phyloP scores from a whole-genome alignment of 1,284 basidiomycete species.

The Trichosporon sp. region DNA sequence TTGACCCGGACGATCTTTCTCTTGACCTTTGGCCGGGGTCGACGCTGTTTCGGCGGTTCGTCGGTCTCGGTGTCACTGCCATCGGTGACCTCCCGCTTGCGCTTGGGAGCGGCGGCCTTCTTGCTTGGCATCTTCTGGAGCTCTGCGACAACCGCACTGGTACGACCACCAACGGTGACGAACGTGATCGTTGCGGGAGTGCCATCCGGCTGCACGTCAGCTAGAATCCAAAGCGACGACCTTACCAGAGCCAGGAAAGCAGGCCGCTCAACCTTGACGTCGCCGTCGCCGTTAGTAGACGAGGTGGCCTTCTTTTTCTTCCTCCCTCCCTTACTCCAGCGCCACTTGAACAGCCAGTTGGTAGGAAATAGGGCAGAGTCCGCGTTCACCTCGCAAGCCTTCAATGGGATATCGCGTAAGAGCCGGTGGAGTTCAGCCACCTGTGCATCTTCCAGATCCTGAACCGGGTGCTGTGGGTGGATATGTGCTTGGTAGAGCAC shows the following conservation, averaged over 20 bases:
- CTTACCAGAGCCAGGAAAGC: slow-evolving; percentile 62
- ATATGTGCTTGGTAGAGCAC: slow-evolving; percentile 75
- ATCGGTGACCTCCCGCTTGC: slow-evolving; percentile 25
- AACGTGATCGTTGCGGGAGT: slow-evolving; percentile 72
- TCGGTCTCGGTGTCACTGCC: slow-evolving; percentile 10
- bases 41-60: slow-evolving; percentile 12
- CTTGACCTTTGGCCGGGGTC: slow-evolving; percentile 5
- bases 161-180: slow-evolving; percentile 77
- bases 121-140: slow-evolving; percentile 62
- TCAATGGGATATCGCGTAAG: slow-evolving; percentile 64
- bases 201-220: slow-evolving; percentile 65
- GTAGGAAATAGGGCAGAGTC: slow-evolving; percentile 71
- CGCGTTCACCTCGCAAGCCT: slow-evolving; percentile 72
- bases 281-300: slow-evolving; percentile 23
- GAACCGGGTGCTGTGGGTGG: slow-evolving; percentile 73
- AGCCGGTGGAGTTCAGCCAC: slow-evolving; percentile 64
- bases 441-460: slow-evolving; percentile 63
- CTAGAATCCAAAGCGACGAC: background rate
- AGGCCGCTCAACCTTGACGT: slow-evolving; percentile 30
- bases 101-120: slow-evolving; percentile 40
- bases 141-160: slow-evolving; percentile 72
- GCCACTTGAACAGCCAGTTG: slow-evolving; percentile 55
- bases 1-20: background rate
- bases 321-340: slow-evolving; percentile 73
- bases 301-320: slow-evolving; percentile 40